Evolutionary conservation across 352 stramenopile species (phyloP).

Genomic region (Pythium apleroticum): DNA sequence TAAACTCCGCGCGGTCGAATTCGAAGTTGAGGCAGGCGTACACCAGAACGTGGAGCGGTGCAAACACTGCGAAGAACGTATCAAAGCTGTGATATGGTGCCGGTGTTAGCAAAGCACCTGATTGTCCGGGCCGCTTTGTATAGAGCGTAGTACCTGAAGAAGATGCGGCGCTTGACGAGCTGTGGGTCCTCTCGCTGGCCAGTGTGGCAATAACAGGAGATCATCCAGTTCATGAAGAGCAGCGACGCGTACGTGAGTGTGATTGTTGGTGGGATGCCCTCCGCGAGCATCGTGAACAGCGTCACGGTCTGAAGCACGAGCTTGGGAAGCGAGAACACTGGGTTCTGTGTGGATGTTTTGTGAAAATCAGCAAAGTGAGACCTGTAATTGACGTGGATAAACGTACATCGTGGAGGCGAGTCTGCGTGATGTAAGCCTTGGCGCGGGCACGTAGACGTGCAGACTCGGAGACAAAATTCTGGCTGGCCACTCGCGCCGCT

Average conservation of each 20-base stretch:
- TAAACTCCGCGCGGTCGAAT: constrained; percentile 43
- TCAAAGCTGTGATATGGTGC: no score
- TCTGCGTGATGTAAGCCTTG: neutral
- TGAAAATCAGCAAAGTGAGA: neutral
- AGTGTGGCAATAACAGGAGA: neutral
- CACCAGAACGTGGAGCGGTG: constrained; percentile 39
- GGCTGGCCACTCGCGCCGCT: neutral
- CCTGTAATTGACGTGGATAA: neutral
- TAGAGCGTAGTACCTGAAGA: neutral
- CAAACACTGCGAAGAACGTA: constrained; percentile 62
- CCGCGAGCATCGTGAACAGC: neutral
- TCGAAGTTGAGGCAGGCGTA: constrained; percentile 45
- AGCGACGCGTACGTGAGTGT: neutral
- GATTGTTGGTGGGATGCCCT: neutral
- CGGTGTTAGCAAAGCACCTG: no score
- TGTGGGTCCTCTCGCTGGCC: neutral
- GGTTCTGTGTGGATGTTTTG: no score
- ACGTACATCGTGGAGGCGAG: neutral
- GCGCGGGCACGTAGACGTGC: neutral
- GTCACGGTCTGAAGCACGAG: constrained; percentile 27
- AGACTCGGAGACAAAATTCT: neutral
- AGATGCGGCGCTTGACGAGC: neutral
- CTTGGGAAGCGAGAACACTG: constrained; percentile 24
- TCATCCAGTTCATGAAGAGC: neutral
- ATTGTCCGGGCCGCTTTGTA: no score